phyloP scores from a whole-genome alignment of 2,329 filamentous ascomycete genomes.

The Plectosphaerella sp. region DNA sequence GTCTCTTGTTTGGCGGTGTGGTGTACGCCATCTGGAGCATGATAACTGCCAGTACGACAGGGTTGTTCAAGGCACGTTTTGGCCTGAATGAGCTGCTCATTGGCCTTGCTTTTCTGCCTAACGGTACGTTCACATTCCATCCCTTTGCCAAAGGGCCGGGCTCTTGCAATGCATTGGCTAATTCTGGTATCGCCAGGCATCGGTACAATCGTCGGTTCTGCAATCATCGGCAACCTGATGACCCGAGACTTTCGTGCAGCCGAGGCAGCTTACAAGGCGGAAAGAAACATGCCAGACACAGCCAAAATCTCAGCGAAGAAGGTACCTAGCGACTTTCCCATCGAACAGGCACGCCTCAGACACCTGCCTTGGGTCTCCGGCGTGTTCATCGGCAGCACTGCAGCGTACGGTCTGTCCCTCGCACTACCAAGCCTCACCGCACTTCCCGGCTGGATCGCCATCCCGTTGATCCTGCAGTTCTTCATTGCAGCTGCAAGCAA shows the following conservation, averaged over 20 bases:
- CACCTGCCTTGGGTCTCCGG: conserved; percentile 32
- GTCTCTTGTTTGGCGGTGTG: conserved; percentile 33
- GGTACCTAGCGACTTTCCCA: conserved; percentile 31
- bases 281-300: conserved; percentile 12
- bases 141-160: neutral
- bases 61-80: conserved; percentile 24
- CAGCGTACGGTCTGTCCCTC: conserved; percentile 27
- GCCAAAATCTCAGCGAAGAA: conserved; percentile 18
- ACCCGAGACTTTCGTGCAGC: conserved; percentile 21
- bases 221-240: conserved; percentile 34
- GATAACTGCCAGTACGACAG: conserved; percentile 37
- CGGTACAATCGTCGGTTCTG: conserved; percentile 36
- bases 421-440: conserved; percentile 11
- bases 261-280: conserved; percentile 15
- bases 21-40: conserved; percentile 39
- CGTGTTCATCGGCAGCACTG: conserved; percentile 22
- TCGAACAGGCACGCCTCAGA: conserved; percentile 34
- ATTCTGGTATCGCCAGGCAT: conserved; percentile 13
- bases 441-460: conserved; percentile 15
- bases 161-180: neutral
- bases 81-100: conserved; percentile 16
- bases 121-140: too few species aligned
- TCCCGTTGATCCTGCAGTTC: conserved; percentile 23
- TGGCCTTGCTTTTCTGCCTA: conserved; percentile 20
- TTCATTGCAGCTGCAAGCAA: conserved; percentile 29